These are phyloP conservation scores for Melanogaster broomeanus DNA, from an alignment of 768 basidiomycete species.

Conservation along the genomic window DNA sequence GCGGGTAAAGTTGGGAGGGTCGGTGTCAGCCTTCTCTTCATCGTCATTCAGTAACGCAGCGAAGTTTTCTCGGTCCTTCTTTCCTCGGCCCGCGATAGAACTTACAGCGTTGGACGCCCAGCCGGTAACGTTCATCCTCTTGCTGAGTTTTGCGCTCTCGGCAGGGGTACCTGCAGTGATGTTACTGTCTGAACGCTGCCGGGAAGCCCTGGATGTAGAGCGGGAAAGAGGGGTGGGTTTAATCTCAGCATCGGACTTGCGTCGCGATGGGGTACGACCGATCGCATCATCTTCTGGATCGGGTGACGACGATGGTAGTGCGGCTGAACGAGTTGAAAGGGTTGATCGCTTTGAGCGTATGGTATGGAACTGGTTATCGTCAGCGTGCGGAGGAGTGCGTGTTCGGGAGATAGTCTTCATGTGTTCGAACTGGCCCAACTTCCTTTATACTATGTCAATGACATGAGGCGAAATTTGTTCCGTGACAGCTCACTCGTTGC, in stretches of 20 bases:
- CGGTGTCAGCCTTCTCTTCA: conserved; percentile 26
- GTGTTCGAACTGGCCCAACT: conserved; percentile 27
- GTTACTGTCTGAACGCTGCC: conserved; percentile 64
- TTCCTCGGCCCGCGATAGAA: conserved; percentile 56
- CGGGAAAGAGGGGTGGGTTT: conserved; percentile 53
- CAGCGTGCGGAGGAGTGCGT: conserved; percentile 14
- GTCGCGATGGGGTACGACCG: conserved; percentile 26
- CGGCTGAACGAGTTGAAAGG: conserved; percentile 17
- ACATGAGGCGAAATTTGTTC: neutral
- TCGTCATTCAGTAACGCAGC: conserved; percentile 53
- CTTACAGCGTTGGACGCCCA: conserved; percentile 72
- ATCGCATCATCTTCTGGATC: conserved; percentile 40
- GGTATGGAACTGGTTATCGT: conserved; percentile 32
- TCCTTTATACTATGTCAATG: conserved; percentile 24
- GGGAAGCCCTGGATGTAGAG: conserved; percentile 57
- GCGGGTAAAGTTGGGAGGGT: conserved; percentile 29
- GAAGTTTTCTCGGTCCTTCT: conserved; percentile 65
- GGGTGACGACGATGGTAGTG: conserved; percentile 13
- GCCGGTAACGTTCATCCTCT: conserved; percentile 37
- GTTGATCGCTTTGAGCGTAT: conserved; percentile 36
- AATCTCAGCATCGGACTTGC: conserved; percentile 44
- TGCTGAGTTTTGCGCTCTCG: conserved; percentile 39
- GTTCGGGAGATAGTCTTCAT: conserved; percentile 18
- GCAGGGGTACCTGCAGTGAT: conserved; percentile 41
- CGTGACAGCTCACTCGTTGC: conserved; percentile 50